Evolutionary conservation across 805 yeast genomes (phyloP).

Genomic region (Starmerella vitae): DNA sequence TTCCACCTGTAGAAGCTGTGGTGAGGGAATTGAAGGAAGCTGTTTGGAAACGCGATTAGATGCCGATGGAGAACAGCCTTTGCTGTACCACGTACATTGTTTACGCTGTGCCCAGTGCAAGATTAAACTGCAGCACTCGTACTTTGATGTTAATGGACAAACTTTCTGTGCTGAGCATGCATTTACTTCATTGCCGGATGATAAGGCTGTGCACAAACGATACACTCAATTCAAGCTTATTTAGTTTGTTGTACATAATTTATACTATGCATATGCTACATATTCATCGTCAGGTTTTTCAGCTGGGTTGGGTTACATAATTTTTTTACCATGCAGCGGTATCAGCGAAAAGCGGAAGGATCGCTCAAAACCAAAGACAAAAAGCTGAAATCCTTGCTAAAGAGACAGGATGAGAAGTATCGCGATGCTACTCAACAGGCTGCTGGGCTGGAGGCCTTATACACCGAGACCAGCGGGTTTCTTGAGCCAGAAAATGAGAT

Average conservation of each 20-base stretch:
- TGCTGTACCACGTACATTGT: constrained; percentile 66
- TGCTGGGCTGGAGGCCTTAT: constrained; percentile 69
- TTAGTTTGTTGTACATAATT: no score
- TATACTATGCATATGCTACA: no score
- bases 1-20: constrained; percentile 60
- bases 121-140: constrained; percentile 22
- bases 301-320: neutral
- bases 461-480: constrained; percentile 74
- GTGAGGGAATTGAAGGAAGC: constrained; percentile 71
- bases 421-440: constrained; percentile 71
- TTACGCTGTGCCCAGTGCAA: constrained; percentile 53
- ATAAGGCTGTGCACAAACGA: constrained; percentile 21
- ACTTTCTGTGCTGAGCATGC: constrained; percentile 30
- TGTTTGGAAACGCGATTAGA: constrained; percentile 49
- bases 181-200: constrained; percentile 16
- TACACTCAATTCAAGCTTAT: constrained; percentile 25
- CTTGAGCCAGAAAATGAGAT: constrained; percentile 83
- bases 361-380: constrained; percentile 43
- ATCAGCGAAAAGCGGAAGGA: constrained; percentile 36
- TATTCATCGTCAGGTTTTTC: no score
- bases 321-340: constrained; percentile 16
- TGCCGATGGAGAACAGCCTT: constrained; percentile 35
- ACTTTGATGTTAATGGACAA: constrained; percentile 26
- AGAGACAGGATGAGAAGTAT: constrained; percentile 55
- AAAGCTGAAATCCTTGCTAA: constrained; percentile 28